Evolutionary conservation across 495 filamentous ascomycete genomes (phyloP), one percentile per base, ranked within the genome.

Genomic region (Penicillium subrubescens): DNA sequence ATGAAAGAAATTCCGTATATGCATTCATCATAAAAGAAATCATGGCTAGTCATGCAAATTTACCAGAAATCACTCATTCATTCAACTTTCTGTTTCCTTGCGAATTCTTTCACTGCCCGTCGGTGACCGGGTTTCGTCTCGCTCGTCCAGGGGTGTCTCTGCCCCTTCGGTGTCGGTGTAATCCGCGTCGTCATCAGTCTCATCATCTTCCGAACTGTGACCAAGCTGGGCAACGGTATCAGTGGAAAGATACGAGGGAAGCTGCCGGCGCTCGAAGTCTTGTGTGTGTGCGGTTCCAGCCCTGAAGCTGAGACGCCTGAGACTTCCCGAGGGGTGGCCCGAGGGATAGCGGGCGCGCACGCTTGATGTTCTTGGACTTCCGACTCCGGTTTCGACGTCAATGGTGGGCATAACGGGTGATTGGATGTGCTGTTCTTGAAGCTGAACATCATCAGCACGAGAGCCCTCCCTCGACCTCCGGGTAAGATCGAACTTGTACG

Each of bases 211-310:
- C 3, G 59, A 57, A 7, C 43, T 66, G 14, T 65, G 71, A 15
- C 39, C 17, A 25, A 62, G 27, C 19, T 61, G 70, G 8, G 66
- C 53, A n/a, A 73, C 65, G 25, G 57, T 81, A 31, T 65, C 67
- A 15, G 63, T 71, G 8, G 72, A 67, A 14, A 77, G 55, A 41
- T 72, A 71, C 15, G 73, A 79, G 5, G 86, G 82, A 54, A 79
- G 84, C 55, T 85, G 80, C 73, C 85, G 88, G 73, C 91, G 85
- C 78, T 95, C 89, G 73, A 96, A 97, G 73, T 97, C 93, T 68
- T 95, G 90, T 39, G 87, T 88, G 66, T 97, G 93, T 11, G 93
- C 93, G 43, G 84, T 79, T 6, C 88, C 86, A 64, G 96, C 80
- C 12, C 90, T 83, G 10, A 86, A 69, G 62, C 90, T 81, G 56